These are phyloP conservation scores for Scenedesmus sp. DNA, from an alignment of 163 green algal species.

Conservation along the genomic window DNA sequence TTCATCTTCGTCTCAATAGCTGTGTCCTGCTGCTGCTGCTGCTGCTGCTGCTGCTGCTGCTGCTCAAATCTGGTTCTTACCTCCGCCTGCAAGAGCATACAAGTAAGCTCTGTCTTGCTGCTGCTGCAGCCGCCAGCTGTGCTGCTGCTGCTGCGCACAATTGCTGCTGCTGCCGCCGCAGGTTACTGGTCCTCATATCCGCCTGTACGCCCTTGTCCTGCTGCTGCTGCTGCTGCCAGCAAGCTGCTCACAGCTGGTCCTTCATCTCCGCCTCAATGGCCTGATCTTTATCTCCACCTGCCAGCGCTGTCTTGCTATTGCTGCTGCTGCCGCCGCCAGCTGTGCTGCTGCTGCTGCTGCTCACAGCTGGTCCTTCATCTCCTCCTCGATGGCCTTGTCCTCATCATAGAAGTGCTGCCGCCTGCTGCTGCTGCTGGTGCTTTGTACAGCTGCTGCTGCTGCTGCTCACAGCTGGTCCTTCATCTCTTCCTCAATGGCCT, in stretches of 20 bases:
- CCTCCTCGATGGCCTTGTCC: background rate
- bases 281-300: slow-evolving; percentile 51
- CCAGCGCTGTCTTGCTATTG: background rate
- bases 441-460: background rate
- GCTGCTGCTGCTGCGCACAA: no score
- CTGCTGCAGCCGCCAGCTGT: no score
- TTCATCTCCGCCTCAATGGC: slow-evolving; percentile 8
- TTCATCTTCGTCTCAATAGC: no score
- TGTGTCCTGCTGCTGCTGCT: background rate
- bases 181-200: no score
- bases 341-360: background rate
- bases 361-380: background rate
- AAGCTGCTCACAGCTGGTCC: background rate
- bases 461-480: slow-evolving; percentile 34
- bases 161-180: no score
- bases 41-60: background rate
- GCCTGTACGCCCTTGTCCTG: no score
- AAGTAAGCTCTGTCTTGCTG: no score
- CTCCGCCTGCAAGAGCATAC: no score
- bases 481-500: slow-evolving; percentile 44
- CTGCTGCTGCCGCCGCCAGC: background rate
- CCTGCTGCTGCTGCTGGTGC: no score
- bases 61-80: background rate
- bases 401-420: background rate
- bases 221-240: no score